Conservation (phyloP, 345 rosid species). For the Noccaea bulbosa region DNA sequence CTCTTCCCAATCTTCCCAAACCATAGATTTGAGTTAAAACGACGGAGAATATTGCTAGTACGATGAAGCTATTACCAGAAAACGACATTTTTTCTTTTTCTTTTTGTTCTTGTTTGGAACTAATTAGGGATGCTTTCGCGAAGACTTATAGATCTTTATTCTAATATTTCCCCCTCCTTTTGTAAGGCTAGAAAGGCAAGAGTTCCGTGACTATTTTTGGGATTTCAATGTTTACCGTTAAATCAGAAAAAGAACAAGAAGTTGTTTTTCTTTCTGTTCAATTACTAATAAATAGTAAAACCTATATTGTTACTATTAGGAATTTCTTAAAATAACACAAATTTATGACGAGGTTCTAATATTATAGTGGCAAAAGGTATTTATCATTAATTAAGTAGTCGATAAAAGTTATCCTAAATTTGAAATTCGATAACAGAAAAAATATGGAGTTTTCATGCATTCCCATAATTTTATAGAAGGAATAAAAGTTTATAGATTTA, state of each 20-base stretch:
- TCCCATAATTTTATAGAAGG: background rate
- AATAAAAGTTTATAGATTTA: background rate
- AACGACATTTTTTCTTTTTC: conserved; percentile 21
- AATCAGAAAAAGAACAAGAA: background rate
- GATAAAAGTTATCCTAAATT: background rate
- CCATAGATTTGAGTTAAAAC: conserved; percentile 27
- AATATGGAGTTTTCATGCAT: conserved; percentile 9
- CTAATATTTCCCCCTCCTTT: conserved; percentile 9
- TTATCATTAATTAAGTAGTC: background rate
- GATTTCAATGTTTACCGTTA: conserved; percentile 11
- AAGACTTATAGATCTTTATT: background rate
- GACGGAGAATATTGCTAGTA: conserved; percentile 17
- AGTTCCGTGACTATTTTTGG: conserved; percentile 31
- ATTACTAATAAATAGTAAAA: background rate
- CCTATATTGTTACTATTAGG: background rate
- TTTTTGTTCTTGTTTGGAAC: background rate
- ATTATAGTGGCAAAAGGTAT: background rate
- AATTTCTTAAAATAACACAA: conserved; percentile 7
- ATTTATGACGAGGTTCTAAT: conserved; percentile 17
- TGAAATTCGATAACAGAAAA: background rate
- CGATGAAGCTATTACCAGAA: conserved; percentile 22
- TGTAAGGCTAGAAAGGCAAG: conserved; percentile 23
- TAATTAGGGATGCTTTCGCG: conserved; percentile 1
- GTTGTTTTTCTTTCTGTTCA: background rate
- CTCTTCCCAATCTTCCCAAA: conserved; percentile 1